Evolutionary conservation across 805 yeast genomes (phyloP).

Genomic region (Yueomyces sp.): DNA sequence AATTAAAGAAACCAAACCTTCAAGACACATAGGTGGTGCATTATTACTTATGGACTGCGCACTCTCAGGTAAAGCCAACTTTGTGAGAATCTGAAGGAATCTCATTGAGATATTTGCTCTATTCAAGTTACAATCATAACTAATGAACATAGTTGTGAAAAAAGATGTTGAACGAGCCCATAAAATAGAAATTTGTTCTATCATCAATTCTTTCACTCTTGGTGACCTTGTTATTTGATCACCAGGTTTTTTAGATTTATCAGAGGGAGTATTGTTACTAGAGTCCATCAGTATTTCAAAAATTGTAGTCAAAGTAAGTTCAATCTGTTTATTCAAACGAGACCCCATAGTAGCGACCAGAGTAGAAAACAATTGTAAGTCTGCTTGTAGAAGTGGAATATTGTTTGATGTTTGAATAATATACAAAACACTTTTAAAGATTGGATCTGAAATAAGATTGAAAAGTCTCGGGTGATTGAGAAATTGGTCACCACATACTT

Average conservation of each 20-base stretch:
- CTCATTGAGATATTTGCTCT: slow-evolving; percentile 63
- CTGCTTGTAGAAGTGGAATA: slow-evolving; percentile 51
- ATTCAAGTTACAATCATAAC: slow-evolving; percentile 84
- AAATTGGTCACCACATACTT: slow-evolving; percentile 56
- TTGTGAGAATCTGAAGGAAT: slow-evolving; percentile 56
- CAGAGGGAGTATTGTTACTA: slow-evolving; percentile 4
- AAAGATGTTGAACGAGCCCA: slow-evolving; percentile 74
- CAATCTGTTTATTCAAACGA: slow-evolving; percentile 64
- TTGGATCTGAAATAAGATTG: slow-evolving; percentile 57
- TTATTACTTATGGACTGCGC: slow-evolving; percentile 67
- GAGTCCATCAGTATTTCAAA: slow-evolving; percentile 34
- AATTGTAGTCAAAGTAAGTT: slow-evolving; percentile 48
- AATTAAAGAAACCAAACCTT: slow-evolving; percentile 65
- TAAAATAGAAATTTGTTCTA: slow-evolving; percentile 70
- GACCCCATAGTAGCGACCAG: slow-evolving; percentile 53
- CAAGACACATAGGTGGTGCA: slow-evolving; percentile 89
- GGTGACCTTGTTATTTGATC: not conserved
- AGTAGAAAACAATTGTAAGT: slow-evolving; percentile 62
- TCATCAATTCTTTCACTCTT: slow-evolving; percentile 54
- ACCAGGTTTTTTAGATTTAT: slow-evolving; percentile 1
- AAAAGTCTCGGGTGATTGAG: slow-evolving; percentile 48
- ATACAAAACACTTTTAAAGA: slow-evolving; percentile 71
- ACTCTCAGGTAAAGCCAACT: slow-evolving; percentile 74
- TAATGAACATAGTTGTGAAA: slow-evolving; percentile 63
- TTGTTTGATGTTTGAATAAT: slow-evolving; percentile 60